A percentile compares a stretch with the other conserved stretches of the same genome.
phyloP scores from a whole-genome alignment of 2,329 filamentous ascomycete species.

The Passalora sequoiae region DNA sequence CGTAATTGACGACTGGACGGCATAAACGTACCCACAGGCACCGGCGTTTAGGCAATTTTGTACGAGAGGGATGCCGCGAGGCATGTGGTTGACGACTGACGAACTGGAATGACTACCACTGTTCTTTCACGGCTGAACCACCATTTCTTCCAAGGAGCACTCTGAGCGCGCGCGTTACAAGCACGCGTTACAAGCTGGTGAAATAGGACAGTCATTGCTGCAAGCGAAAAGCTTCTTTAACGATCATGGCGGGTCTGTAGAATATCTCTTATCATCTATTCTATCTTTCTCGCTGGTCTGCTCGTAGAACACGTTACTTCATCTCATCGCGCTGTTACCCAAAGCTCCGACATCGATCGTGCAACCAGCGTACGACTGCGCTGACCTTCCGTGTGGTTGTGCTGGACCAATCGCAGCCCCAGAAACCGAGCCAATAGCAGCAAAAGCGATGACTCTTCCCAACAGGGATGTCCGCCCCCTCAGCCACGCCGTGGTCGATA shows the following conservation, averaged over 20 bases:
- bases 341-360: too few species aligned
- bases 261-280: too few species aligned
- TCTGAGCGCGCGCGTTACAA: too few species aligned
- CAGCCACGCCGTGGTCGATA: constrained; percentile 8
- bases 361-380: too few species aligned
- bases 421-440: background rate
- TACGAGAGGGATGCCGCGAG: constrained; percentile 11
- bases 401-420: constrained; percentile 3
- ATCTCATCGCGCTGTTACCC: too few species aligned
- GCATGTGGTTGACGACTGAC: constrained; percentile 10
- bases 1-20: background rate
- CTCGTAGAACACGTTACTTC: too few species aligned
- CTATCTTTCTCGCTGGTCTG: too few species aligned
- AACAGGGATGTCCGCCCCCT: background rate
- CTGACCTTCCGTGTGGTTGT: constrained; percentile 3
- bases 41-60: background rate
- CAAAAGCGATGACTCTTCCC: background rate
- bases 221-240: background rate
- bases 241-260: background rate
- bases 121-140: background rate
- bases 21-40: background rate
- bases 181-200: too few species aligned
- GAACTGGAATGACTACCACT: constrained; percentile 4
- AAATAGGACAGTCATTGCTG: too few species aligned
- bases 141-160: background rate